A percentile compares a stretch with the other conserved stretches of the same genome.
phyloP scores from a whole-genome alignment of 148 eudicot species.

The Dysphania ambrosioides region DNA sequence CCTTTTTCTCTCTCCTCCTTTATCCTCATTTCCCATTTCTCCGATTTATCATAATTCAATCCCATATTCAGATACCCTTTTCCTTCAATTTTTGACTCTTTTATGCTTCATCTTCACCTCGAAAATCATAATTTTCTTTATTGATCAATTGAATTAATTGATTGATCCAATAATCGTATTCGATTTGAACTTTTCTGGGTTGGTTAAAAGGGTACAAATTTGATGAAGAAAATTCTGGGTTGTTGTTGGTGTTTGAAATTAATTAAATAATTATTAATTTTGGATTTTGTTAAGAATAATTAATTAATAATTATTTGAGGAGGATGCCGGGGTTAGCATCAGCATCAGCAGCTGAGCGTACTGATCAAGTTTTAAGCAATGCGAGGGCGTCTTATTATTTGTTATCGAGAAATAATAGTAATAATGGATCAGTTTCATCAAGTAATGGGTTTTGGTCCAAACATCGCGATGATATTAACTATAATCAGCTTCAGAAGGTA shows the following conservation, averaged over 20 bases:
- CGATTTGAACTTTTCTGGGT: background rate
- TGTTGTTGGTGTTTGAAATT: slow-evolving; percentile 3
- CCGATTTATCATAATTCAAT: slow-evolving; percentile 19
- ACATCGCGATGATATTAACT: slow-evolving; percentile 64
- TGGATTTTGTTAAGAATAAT: slow-evolving; percentile 13
- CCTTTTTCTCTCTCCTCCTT: slow-evolving; percentile 20
- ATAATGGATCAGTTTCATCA: slow-evolving; percentile 62
- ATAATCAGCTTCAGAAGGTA: slow-evolving; percentile 91
- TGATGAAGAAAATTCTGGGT: slow-evolving; percentile 14
- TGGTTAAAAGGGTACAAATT: background rate
- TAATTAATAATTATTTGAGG: background rate
- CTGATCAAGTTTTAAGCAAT: slow-evolving; percentile 44
- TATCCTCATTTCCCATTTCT: background rate
- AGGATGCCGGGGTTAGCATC: slow-evolving; percentile 68
- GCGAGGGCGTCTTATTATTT: slow-evolving; percentile 38
- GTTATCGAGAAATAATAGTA: slow-evolving; percentile 38
- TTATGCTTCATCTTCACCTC: background rate
- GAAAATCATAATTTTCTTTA: slow-evolving; percentile 8
- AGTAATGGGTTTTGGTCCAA: slow-evolving; percentile 78
- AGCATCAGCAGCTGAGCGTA: slow-evolving; percentile 55
- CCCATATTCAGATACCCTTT: too few relatives aligned
- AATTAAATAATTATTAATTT: slow-evolving; percentile 5
- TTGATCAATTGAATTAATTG: too few relatives aligned
- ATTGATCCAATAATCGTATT: slow-evolving; percentile 9
- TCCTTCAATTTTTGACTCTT: slow-evolving; percentile 3